Base-by-base conservation (phyloP, 306 rosid genomes). In the Mimosa bimucronata region DNA sequence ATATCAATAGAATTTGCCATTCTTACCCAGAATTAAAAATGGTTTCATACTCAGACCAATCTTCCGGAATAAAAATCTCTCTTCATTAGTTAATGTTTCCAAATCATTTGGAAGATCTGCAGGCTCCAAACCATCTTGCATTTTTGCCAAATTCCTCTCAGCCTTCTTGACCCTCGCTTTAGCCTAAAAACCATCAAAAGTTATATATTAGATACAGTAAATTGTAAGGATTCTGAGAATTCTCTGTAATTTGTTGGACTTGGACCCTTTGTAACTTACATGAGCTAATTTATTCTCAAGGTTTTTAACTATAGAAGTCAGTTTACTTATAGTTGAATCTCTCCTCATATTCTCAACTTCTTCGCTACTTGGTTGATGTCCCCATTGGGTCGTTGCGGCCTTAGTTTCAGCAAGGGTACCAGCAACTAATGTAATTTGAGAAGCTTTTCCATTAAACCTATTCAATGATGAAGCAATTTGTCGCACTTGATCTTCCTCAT, bases 1-100 rank as follows among this genome's bases (percentile, higher is more conserved):
- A 78, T 79, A 9, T 65, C 53, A 44, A 64, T 75, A 71, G 16
- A 73, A 26, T 55, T 28, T 55, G 25, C 52, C 37, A 28, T 38
- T 79, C 90, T 81, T 88, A 94, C 97, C 98, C 53, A 94, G 79
- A 85, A 85, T 87, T 66, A 94, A 85, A 82, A 58, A 92, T 15
- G 98, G 98, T 85, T 92, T 91, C 98, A 94, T 94, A 71, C 91
- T 87, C 83, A 94, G 86, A 78, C 97, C 97, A n/a, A 94, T 91
- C 89, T 91, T 94, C 41, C 97, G 91, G 71, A 89, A 92, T 82
- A 91, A 82, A 82, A 88, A 86, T 82, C 97, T 92, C 85, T 94
- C 97, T 73, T 91, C 92, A 76, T 85, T 91, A 46, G 88, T 92
- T 85, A 94, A 65, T 74, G 92, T 92, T 89, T 94, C 98, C 84